Conservation (phyloP, 257 asterid species). For the Fraxinus quadrangulata region DNA sequence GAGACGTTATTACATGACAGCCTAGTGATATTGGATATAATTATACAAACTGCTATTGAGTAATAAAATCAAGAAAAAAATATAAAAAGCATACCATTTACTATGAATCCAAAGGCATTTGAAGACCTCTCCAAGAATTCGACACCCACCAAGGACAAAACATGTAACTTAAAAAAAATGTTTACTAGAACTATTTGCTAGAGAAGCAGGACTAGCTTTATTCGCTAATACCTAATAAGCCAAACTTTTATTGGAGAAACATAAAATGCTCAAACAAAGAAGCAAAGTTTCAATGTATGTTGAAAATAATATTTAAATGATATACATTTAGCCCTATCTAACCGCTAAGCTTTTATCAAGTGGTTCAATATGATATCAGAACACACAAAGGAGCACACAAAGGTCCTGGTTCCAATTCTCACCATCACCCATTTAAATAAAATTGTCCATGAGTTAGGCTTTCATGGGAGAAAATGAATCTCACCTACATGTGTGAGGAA, state of each 20-base stretch:
- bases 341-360: too few relatives aligned
- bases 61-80: neutral
- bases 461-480: too few relatives aligned
- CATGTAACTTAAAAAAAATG: conserved; percentile 6
- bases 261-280: neutral
- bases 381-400: too few relatives aligned
- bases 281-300: neutral
- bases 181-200: conserved; percentile 1
- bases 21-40: neutral
- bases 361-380: too few relatives aligned
- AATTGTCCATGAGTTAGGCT: too few relatives aligned
- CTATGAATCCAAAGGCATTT: neutral
- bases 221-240: neutral
- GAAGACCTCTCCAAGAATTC: neutral
- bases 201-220: neutral
- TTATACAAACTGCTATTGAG: neutral
- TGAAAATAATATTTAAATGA: too few relatives aligned
- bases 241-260: neutral
- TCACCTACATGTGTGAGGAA: too few relatives aligned
- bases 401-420: too few relatives aligned
- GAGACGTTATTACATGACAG: conserved; percentile 16
- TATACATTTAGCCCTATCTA: too few relatives aligned
- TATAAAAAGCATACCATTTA: neutral
- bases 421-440: too few relatives aligned
- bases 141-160: neutral